Percentiles rank a stretch among this genome's conserved stretches.
Conservation (phyloP, 1,139 yeast species). For the Lodderomyces orthopsilosis region DNA sequence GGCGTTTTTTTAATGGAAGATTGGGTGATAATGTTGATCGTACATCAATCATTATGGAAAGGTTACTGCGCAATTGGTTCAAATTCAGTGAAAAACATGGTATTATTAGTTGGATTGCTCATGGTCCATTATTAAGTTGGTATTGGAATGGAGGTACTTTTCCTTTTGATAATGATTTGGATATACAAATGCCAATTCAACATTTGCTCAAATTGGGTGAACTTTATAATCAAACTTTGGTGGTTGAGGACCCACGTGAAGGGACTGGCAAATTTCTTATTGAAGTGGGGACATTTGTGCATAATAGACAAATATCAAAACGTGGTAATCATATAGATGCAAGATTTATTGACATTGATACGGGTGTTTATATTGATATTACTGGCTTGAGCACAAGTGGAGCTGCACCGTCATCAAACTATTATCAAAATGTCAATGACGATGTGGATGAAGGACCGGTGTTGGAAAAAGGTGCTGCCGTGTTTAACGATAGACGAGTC, state of each 20-base stretch:
- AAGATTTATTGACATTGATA: constrained; percentile 51
- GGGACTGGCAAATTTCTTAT: constrained; percentile 47
- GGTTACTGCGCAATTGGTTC: constrained; percentile 54
- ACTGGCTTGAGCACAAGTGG: constrained; percentile 44
- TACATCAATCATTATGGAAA: constrained; percentile 13
- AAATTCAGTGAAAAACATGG: constrained; percentile 43
- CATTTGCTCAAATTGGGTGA: constrained; percentile 41
- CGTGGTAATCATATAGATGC: constrained; percentile 58
- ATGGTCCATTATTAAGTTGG: constrained; percentile 61
- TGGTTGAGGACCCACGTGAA: constrained; percentile 43
- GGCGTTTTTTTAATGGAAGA: constrained; percentile 23
- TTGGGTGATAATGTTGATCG: constrained; percentile 34
- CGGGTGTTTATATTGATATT: constrained; percentile 60
- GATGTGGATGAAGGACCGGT: constrained; percentile 10
- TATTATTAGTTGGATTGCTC: constrained; percentile 55
- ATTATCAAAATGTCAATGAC: constrained; percentile 11
- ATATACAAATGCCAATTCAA: constrained; percentile 50
- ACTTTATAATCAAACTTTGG: constrained; percentile 45
- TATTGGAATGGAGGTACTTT: constrained; percentile 56
- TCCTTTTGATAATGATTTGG: constrained; percentile 66
- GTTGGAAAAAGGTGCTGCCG: constrained; percentile 3
- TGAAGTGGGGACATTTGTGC: constrained; percentile 49
- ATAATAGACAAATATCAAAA: constrained; percentile 32
- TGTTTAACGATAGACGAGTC: constrained; percentile 27
- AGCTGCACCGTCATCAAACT: constrained; percentile 16